Base-by-base conservation (phyloP, 345 rosid species). In the Nephelium lappaceum region DNA sequence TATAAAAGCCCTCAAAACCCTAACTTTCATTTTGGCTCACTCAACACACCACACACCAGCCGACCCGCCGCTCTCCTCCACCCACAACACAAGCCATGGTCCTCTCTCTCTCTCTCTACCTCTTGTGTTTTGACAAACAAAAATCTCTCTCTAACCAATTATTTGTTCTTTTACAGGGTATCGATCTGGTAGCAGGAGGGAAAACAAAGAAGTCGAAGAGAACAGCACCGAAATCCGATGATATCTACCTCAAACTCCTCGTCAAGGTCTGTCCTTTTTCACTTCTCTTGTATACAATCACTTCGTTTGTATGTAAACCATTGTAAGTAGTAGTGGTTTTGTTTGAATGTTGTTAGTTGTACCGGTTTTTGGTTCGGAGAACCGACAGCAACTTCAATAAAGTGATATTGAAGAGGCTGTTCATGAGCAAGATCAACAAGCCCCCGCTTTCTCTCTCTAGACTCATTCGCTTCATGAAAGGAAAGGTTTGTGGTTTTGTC, bases 371-470 rank as follows among this genome's bases (percentile, higher is more conserved):
- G 19, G 98, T 92, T 19, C 87, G 99, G 85, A 93, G 99, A 76
- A 93, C 98, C 0, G 86, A 88, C 7, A 97, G 98, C 89, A 92
- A 87, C 81, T 97, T 97, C 92, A 92, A 92, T 85, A 92, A 90
- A 0, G 99, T 97, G 86, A 89, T 97, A 23, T 77, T 97, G 89
- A 93, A 94, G 92, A 90, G 99, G 78, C 81, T 97, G 72, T 94
- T 97, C 77, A 97, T 94, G 99, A 93, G 98, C 88, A 97, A 91
- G 85, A 90, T 85, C 69, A 93, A 97, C 91, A 93, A 94, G 86
- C 80, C 98, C 14, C 96, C 98, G 0, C 88, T 94, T 4, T 97
- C 98, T 25, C 95, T 97, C 15, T 94, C 98, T 1, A 90, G 93
- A 72, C 93, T 94, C 53, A 76, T 88, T 39, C 82, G 81, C 3